A percentile compares a stretch with the other conserved stretches of the same genome.
These are phyloP conservation scores for Hypoxylon sp. DNA, from an alignment of 2,329 filamentous ascomycete genomes.

Conservation along the genomic window DNA sequence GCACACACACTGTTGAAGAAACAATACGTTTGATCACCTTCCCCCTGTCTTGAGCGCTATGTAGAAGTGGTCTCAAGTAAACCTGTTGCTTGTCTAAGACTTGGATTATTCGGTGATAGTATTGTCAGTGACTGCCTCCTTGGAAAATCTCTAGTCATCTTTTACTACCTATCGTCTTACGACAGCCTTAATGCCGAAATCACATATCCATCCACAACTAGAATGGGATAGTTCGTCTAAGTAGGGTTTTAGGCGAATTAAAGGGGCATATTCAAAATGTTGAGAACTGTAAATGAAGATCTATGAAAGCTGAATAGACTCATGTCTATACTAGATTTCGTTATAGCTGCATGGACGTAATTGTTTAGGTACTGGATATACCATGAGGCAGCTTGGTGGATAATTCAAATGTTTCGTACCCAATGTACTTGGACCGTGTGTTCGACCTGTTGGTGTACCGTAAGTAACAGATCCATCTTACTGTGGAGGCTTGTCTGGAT, in stretches of 20 bases:
- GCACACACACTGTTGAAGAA: too few relatives aligned
- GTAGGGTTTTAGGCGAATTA: too few relatives aligned
- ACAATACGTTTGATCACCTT: too few relatives aligned
- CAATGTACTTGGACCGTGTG: conserved; percentile 11
- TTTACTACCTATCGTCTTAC: conserved; percentile 10
- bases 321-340: too few relatives aligned
- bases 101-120: conserved; percentile 12
- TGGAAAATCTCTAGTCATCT: conserved; percentile 8
- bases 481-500: conserved; percentile 27
- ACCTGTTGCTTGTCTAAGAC: conserved; percentile 28
- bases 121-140: not conserved
- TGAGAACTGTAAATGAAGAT: conserved; percentile 7
- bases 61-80: too few relatives aligned
- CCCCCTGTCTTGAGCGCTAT: too few relatives aligned
- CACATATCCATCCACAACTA: conserved; percentile 9
- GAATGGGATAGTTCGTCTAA: conserved; percentile 10
- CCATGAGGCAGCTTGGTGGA: too few relatives aligned
- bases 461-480: conserved; percentile 3
- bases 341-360: too few relatives aligned
- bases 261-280: too few relatives aligned
- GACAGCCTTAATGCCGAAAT: conserved; percentile 4
- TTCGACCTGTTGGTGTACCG: conserved; percentile 4
- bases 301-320: too few relatives aligned
- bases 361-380: too few relatives aligned
- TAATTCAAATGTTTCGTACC: too few relatives aligned